phyloP scores from a whole-genome alignment of 495 filamentous ascomycete species.

The Jackrogersella multiformis region DNA sequence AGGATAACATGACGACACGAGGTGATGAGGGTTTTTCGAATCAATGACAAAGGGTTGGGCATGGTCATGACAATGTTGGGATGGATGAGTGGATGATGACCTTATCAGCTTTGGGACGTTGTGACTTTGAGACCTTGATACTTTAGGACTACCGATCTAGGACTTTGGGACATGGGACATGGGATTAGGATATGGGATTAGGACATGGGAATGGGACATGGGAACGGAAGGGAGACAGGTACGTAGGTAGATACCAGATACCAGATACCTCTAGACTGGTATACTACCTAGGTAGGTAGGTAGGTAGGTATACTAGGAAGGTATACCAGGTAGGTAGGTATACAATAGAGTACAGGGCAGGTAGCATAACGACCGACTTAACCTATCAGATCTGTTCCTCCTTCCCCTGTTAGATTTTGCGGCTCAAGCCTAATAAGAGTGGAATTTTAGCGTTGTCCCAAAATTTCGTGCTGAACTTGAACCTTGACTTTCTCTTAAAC shows the following conservation, averaged over 20 bases:
- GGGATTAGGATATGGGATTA: not conserved
- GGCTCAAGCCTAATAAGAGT: constrained; percentile 47
- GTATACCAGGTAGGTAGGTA: not conserved
- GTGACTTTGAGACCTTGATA: not conserved
- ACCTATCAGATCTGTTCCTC: constrained; percentile 46
- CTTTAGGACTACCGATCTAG: not conserved
- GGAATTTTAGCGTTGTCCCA: constrained; percentile 46
- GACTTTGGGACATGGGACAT: not conserved
- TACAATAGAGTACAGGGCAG: not conserved
- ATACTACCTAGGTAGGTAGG: not conserved
- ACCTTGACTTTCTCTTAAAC: constrained; percentile 27
- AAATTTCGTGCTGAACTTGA: constrained; percentile 17
- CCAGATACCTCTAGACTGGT: not conserved
- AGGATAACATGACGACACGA: constrained; percentile 9
- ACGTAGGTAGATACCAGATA: not conserved
- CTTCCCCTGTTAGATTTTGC: constrained; percentile 43
- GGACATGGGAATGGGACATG: not conserved
- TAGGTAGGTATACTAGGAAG: not conserved
- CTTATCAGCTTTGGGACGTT: constrained; percentile 7
- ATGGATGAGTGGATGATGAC: constrained; percentile 18
- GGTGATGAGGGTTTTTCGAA: constrained; percentile 21
- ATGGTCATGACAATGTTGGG: constrained; percentile 17
- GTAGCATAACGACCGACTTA: constrained; percentile 39
- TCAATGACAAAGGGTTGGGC: constrained; percentile 20
- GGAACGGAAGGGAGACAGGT: constrained; percentile 5